Evolutionary conservation across 228 moss, liverwort and hornwort species (phyloP).

Genomic region (Sphagnum magellanicum): DNA sequence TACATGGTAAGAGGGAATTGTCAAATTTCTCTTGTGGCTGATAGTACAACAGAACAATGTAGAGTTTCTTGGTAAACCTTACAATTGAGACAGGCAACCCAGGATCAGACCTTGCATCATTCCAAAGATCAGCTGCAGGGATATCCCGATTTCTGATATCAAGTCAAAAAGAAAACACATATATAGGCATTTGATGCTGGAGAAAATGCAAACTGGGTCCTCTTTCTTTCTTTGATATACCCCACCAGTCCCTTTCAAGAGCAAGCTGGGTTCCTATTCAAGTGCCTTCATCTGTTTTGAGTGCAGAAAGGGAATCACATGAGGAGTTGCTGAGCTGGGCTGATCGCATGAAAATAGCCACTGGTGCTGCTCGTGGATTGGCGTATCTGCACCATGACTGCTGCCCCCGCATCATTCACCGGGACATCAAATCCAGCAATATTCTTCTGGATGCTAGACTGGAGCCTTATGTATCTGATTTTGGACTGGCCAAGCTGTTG

Average conservation of each 20-base stretch:
- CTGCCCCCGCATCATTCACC: conserved; percentile 66
- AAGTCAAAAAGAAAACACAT: not conserved
- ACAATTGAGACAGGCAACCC: not conserved
- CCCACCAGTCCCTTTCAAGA: too few species aligned
- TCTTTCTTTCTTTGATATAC: too few species aligned
- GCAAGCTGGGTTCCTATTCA: not conserved
- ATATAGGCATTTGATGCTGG: not conserved
- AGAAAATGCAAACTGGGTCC: too few species aligned
- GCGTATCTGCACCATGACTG: conserved; percentile 75
- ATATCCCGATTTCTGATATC: not conserved
- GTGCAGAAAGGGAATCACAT: conserved; percentile 24
- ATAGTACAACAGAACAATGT: not conserved
- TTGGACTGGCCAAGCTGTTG: conserved; percentile 69
- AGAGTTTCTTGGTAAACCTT: not conserved
- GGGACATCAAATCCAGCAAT: conserved; percentile 65
- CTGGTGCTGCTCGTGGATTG: conserved; percentile 58
- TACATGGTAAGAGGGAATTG: conserved; percentile 41
- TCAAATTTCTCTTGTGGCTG: not conserved
- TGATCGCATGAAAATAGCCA: conserved; percentile 57
- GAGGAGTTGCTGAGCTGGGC: conserved; percentile 34
- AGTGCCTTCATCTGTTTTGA: conserved; percentile 1
- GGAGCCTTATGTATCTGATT: conserved; percentile 58
- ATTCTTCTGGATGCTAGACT: conserved; percentile 64
- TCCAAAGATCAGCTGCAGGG: not conserved
- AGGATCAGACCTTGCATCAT: not conserved